Evolutionary conservation across 371 early-diverging fungal species (phyloP).

Genomic region (Mucor sp.): DNA sequence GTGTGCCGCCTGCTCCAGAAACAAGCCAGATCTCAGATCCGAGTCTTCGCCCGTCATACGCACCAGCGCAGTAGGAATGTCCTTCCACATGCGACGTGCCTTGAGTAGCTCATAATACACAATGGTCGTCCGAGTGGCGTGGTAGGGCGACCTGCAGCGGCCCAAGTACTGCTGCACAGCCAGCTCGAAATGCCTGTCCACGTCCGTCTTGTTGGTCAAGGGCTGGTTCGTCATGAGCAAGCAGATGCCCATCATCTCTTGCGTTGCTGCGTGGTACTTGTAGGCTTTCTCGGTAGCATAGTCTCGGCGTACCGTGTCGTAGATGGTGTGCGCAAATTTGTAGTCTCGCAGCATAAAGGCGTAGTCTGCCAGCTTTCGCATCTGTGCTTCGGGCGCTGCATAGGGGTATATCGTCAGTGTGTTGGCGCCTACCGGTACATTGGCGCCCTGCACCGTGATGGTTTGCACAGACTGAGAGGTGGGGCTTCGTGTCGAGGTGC

Average conservation of each 20-base stretch:
- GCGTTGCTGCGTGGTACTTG: conserved; percentile 84
- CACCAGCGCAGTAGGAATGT: conserved; percentile 70
- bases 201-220: conserved; percentile 60
- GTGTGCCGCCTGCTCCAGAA: conserved; percentile 89
- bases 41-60: conserved; percentile 77
- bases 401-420: conserved; percentile 55
- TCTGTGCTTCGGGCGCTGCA: conserved; percentile 85
- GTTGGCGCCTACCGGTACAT: conserved; percentile 38
- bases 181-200: conserved; percentile 78
- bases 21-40: conserved; percentile 76
- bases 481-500: conserved; percentile 44
- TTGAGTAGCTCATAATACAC: conserved; percentile 82
- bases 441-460: conserved; percentile 38
- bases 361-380: conserved; percentile 93
- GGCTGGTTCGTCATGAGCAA: conserved; percentile 62
- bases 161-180: conserved; percentile 74
- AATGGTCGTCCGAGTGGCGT: conserved; percentile 76
- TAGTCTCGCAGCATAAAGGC: conserved; percentile 96
- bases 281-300: conserved; percentile 83
- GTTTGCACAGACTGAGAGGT: conserved; percentile 42
- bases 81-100: conserved; percentile 66
- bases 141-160: conserved; percentile 62
- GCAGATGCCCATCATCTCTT: conserved; percentile 94
- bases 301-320: conserved; percentile 90
- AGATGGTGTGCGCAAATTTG: conserved; percentile 84